phyloP scores from a whole-genome alignment of 2,329 filamentous ascomycete species.

The Diaporthe nobilis region DNA sequence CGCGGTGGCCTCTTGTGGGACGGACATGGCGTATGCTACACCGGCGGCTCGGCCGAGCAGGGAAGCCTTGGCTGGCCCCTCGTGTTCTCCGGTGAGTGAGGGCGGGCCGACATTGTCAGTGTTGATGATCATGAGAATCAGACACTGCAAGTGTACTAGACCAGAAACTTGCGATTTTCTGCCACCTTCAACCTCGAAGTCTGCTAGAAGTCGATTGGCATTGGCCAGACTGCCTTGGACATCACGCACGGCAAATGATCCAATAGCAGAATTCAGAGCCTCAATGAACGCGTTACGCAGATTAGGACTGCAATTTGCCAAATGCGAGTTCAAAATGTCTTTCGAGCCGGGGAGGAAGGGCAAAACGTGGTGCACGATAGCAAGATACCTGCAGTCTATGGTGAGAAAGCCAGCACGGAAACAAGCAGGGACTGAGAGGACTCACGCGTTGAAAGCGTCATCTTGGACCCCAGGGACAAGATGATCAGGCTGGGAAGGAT shows the following conservation, averaged over 20 bases:
- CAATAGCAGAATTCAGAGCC: constrained; percentile 72
- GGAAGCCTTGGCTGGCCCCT: constrained; percentile 64
- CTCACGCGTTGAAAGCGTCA: constrained; percentile 61
- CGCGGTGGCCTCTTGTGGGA: constrained; percentile 52
- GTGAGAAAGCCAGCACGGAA: neutral
- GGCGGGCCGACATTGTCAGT: constrained; percentile 69
- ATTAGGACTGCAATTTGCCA: constrained; percentile 68
- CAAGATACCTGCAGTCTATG: constrained; percentile 67
- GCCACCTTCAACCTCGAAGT: constrained; percentile 63
- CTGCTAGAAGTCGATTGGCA: constrained; percentile 62
- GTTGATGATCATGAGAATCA: constrained; percentile 77
- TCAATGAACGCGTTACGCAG: constrained; percentile 76
- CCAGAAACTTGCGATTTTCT: constrained; percentile 58
- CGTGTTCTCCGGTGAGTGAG: constrained; percentile 56
- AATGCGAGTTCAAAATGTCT: constrained; percentile 66
- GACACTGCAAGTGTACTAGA: constrained; percentile 75
- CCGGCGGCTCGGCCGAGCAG: constrained; percentile 77
- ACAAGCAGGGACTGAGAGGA: neutral
- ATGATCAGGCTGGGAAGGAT: constrained; percentile 14
- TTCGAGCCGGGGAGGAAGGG: constrained; percentile 75
- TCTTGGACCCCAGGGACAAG: constrained; percentile 58
- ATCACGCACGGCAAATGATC: constrained; percentile 60
- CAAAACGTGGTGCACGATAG: constrained; percentile 75
- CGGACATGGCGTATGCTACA: constrained; percentile 74
- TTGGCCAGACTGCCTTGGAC: constrained; percentile 57